phyloP scores from a whole-genome alignment of 2,329 filamentous ascomycete species.

The Apiospora koreana region DNA sequence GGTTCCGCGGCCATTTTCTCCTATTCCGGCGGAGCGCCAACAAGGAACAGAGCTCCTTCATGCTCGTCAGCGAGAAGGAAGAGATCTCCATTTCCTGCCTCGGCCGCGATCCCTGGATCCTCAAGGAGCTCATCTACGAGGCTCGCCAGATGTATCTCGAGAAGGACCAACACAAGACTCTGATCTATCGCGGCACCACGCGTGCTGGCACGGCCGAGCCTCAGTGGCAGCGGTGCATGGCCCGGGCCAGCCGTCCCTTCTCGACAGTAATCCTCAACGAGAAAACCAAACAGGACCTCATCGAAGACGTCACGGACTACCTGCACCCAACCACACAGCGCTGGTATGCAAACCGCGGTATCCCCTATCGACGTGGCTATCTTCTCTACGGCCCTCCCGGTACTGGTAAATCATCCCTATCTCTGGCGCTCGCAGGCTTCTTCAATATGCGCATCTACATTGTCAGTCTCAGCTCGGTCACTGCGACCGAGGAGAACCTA shows the following conservation, averaged over 20 bases:
- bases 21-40: constrained; percentile 56
- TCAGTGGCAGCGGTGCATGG: constrained; percentile 63
- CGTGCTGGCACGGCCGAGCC: constrained; percentile 44
- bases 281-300: constrained; percentile 57
- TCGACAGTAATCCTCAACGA: constrained; percentile 67
- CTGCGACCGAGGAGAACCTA: constrained; percentile 66
- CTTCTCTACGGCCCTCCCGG: constrained; percentile 79
- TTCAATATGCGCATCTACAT: constrained; percentile 74
- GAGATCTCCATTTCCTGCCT: constrained; percentile 63
- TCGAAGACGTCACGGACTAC: constrained; percentile 64
- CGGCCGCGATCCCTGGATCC: constrained; percentile 58
- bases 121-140: constrained; percentile 64
- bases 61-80: constrained; percentile 53
- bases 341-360: constrained; percentile 85
- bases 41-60: constrained; percentile 41
- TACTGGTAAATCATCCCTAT: constrained; percentile 76
- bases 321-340: constrained; percentile 61
- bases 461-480: constrained; percentile 64
- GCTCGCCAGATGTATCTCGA: constrained; percentile 56
- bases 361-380: constrained; percentile 84
- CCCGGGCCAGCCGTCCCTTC: constrained; percentile 60
- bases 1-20: constrained; percentile 61
- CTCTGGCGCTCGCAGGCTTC: constrained; percentile 68
- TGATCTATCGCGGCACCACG: constrained; percentile 62
- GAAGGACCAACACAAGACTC: constrained; percentile 62